These are phyloP conservation scores for Saccharomyces hybrid DNA, from an alignment of 1,139 yeast species.

Conservation along the genomic window DNA sequence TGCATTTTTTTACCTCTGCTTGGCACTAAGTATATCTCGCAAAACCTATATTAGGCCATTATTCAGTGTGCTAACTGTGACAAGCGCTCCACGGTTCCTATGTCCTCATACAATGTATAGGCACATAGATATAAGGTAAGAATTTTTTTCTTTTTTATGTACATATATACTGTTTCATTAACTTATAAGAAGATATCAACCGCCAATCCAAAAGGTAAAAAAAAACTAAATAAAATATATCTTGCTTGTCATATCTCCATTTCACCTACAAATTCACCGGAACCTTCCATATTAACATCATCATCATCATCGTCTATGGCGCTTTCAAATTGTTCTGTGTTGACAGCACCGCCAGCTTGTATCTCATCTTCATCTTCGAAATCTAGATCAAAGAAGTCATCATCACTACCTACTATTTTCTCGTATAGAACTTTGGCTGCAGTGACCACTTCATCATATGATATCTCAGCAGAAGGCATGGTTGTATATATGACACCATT, in stretches of 20 bases:
- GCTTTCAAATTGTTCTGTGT: constrained; percentile 20
- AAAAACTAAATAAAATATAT: constrained; percentile 3
- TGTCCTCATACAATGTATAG: too few species aligned
- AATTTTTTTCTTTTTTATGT: background rate
- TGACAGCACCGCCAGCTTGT: constrained; percentile 15
- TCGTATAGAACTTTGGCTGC: constrained; percentile 73
- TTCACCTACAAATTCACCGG: constrained; percentile 59
- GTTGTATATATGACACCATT: constrained; percentile 54
- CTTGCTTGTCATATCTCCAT: constrained; percentile 48
- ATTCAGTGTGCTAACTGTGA: too few species aligned
- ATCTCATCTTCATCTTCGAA: constrained; percentile 85
- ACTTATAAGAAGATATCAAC: background rate
- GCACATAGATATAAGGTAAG: background rate
- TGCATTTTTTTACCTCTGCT: too few species aligned
- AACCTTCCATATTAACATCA: constrained; percentile 31
- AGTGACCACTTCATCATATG: constrained; percentile 83
- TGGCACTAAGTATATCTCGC: too few species aligned
- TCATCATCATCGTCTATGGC: constrained; percentile 31
- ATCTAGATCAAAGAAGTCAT: constrained; percentile 91
- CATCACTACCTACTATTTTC: constrained; percentile 81
- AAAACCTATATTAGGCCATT: too few species aligned
- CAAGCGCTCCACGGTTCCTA: too few species aligned
- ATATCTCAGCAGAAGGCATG: constrained; percentile 75
- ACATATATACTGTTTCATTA: background rate
- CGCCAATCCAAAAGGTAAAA: background rate